Evolutionary conservation across 2,329 filamentous ascomycete species (phyloP).

Genomic region (Neonectria punicea): DNA sequence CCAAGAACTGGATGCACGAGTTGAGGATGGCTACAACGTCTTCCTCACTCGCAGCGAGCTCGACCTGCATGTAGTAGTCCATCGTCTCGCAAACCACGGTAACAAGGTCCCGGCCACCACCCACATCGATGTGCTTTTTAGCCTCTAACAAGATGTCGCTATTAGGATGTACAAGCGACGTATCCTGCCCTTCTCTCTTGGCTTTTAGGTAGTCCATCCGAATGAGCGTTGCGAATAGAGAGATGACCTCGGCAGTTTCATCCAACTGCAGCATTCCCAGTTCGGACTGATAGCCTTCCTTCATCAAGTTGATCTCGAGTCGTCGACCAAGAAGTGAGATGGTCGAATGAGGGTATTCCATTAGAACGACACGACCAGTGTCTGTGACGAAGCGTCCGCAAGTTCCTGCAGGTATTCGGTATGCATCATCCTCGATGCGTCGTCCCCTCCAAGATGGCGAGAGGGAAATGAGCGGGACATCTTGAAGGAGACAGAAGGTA

Average conservation of each 20-base stretch:
- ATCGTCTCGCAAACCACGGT: conserved; percentile 86
- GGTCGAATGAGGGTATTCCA: conserved; percentile 83
- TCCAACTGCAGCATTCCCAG: conserved; percentile 66
- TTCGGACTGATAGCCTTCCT: conserved; percentile 63
- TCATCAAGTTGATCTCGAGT: conserved; percentile 72
- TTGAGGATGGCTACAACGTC: conserved; percentile 72
- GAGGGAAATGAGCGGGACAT: conserved; percentile 71
- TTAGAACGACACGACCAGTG: conserved; percentile 77
- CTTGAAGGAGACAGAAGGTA: conserved; percentile 73
- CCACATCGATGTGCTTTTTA: conserved; percentile 59
- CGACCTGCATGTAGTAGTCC: conserved; percentile 73
- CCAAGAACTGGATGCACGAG: conserved; percentile 83
- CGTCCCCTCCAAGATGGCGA: conserved; percentile 57
- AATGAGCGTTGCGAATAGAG: conserved; percentile 77
- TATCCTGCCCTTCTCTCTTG: conserved; percentile 33
- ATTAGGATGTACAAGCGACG: conserved; percentile 49
- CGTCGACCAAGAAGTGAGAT: conserved; percentile 82
- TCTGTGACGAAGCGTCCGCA: conserved; percentile 80
- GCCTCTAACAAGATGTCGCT: conserved; percentile 64
- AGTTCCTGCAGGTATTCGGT: conserved; percentile 74
- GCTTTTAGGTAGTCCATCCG: conserved; percentile 58
- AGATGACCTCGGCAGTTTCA: conserved; percentile 78
- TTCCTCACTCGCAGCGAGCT: conserved; percentile 66
- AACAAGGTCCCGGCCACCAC: conserved; percentile 77
- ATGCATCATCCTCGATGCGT: conserved; percentile 59